Evolutionary conservation across 805 yeast species (phyloP), one percentile per base, ranked within the genome.

Genomic region (Metschnikowia aberdeeniae): DNA sequence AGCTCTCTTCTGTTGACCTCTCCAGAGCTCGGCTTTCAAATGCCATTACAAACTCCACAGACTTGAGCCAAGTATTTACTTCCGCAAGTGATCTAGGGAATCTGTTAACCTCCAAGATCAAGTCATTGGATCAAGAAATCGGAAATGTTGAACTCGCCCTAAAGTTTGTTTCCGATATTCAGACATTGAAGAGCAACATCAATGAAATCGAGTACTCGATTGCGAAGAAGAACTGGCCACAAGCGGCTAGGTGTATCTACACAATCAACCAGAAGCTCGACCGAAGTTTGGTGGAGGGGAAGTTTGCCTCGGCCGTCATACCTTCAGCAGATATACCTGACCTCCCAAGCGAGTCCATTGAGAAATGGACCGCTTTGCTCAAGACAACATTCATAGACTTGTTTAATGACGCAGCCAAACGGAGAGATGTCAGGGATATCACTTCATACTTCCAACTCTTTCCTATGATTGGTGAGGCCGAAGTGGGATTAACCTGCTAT

Each of bases 301-400:
- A 77, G 44, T 89, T 84, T 62, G 92, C 95, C 1, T 76, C 81
- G 40, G 81, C 75, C 36, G 86, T 86, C 56, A 92, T 92, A 13
- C 99, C 99, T 0, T 81, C 95, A 0, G 72, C 85, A 9, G 95
- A 88, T 45, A 73, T 89, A 12, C 96, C 97, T 0, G 95, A 88
- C 41, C 67, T 77, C 42, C 98, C 99, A 0, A 58, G 61, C 8
- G 73, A 66, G 1, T 66, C 86, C 0, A 56, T 93, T 1, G 59
- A 67, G 1, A 68, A 68, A 11, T 86, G 95, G 81, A 75, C 80
- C 4, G 68, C 66, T 1, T 74, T 80, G 31, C 70, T 93, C 46
- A 80, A 78, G 5, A 60, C 60, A 1, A 64, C 80, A 3, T 89
- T 90, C 56, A 65, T 72, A 30, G 58, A 68, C 9, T 83, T 82